phyloP scores from a whole-genome alignment of 2,329 filamentous ascomycete species.

The Alternaria dauci region DNA sequence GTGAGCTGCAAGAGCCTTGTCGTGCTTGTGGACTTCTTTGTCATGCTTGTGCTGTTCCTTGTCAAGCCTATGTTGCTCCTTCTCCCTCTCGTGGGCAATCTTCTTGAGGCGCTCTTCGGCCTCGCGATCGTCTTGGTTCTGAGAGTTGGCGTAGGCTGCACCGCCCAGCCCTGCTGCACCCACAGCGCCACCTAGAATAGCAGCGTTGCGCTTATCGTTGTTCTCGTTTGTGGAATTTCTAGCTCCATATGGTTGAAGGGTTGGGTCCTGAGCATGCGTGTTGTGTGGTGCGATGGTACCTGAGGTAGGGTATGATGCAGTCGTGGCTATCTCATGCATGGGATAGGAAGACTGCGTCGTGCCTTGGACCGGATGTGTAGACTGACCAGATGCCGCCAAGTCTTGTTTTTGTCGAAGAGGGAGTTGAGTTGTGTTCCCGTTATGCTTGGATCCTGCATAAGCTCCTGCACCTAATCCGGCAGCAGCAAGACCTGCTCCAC shows the following conservation, averaged over 20 bases:
- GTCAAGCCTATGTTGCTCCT: constrained; percentile 27
- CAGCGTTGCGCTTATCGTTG: constrained; percentile 40
- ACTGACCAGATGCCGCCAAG: constrained; percentile 9
- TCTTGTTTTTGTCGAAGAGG: constrained; percentile 21
- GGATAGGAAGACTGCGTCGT: constrained; percentile 14
- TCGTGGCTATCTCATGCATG: constrained; percentile 12
- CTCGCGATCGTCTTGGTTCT: constrained; percentile 42
- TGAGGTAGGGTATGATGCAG: constrained; percentile 11
- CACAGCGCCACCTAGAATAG: constrained; percentile 32
- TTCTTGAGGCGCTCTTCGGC: constrained; percentile 37
- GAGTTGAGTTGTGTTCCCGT: constrained; percentile 17
- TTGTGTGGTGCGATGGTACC: constrained; percentile 22
- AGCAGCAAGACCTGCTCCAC: constrained; percentile 28
- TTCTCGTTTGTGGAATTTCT: constrained; percentile 24
- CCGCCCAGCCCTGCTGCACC: constrained; percentile 36
- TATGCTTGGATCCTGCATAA: constrained; percentile 21
- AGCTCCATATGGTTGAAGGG: constrained; percentile 30
- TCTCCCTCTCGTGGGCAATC: constrained; percentile 24
- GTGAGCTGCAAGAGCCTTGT: constrained; percentile 25
- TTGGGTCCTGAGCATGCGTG: constrained; percentile 35
- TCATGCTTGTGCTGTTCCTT: constrained; percentile 33
- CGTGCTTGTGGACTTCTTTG: constrained; percentile 25
- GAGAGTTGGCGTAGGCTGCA: constrained; percentile 40
- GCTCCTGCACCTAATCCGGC: constrained; percentile 25
- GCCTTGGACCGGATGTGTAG: constrained; percentile 7